Evolutionary conservation across 2,329 filamentous ascomycete genomes (phyloP).

Genomic region (Biscogniauxia sp.): DNA sequence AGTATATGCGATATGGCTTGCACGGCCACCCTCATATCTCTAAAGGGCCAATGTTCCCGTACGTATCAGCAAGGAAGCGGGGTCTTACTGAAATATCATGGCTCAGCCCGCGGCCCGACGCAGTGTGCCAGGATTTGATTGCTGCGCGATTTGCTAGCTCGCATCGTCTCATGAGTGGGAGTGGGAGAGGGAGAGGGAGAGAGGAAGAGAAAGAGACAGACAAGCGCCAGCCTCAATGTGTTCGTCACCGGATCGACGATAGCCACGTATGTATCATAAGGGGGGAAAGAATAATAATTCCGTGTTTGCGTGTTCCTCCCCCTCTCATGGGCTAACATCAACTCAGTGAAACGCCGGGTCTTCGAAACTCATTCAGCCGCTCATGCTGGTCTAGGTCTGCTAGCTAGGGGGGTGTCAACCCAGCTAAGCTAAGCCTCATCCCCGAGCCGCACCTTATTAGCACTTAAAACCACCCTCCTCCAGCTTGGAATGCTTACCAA

Average conservation of each 20-base stretch:
- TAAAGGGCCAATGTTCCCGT: not conserved
- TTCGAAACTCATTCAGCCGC: slow-evolving; percentile 17
- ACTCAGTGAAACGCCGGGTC: slow-evolving; percentile 17
- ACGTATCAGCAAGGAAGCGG: slow-evolving; percentile 19
- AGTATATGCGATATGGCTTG: not conserved
- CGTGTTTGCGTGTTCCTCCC: slow-evolving; percentile 4
- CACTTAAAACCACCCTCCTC: slow-evolving; percentile 10
- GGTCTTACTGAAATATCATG: slow-evolving; percentile 16
- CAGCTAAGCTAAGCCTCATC: slow-evolving; percentile 14
- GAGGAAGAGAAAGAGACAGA: not conserved
- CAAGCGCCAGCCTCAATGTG: slow-evolving; percentile 9
- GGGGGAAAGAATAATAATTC: not conserved
- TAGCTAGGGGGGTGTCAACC: slow-evolving; percentile 7
- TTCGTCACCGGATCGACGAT: slow-evolving; percentile 3
- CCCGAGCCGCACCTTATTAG: slow-evolving; percentile 22
- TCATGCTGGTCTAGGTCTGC: slow-evolving; percentile 9
- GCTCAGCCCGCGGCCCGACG: slow-evolving; percentile 20
- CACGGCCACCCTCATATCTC: not conserved
- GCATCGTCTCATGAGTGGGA: slow-evolving; percentile 14
- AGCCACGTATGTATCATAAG: not conserved
- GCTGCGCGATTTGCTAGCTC: slow-evolving; percentile 20
- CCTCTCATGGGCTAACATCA: slow-evolving; percentile 11
- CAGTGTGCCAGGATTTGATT: slow-evolving; percentile 5
- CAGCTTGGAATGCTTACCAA: not conserved
- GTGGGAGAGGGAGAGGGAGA: too few relatives aligned